These are phyloP conservation scores for Exophiala oligosperma DNA, from an alignment of 2,329 filamentous ascomycete species.

Conservation along the genomic window DNA sequence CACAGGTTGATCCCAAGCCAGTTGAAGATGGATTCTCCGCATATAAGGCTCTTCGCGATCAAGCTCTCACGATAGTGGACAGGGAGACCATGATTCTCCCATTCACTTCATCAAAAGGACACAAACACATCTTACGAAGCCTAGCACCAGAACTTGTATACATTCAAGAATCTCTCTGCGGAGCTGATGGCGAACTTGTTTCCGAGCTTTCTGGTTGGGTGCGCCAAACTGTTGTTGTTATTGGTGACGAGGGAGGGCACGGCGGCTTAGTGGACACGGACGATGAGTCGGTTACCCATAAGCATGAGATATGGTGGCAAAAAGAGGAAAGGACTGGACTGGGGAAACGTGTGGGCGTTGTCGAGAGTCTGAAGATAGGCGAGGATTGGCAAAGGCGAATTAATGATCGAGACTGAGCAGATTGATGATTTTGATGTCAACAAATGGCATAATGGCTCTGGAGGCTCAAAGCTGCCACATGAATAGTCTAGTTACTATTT, in stretches of 20 bases:
- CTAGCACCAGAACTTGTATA: constrained; percentile 84
- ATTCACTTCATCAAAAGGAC: constrained; percentile 79
- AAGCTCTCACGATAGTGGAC: constrained; percentile 77
- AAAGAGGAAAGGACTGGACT: constrained; percentile 77
- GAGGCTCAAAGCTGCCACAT: too few species aligned
- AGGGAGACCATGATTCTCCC: constrained; percentile 85
- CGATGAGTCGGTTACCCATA: constrained; percentile 50
- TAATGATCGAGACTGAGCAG: constrained; percentile 57
- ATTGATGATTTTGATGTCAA: background rate
- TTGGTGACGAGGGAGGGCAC: constrained; percentile 58
- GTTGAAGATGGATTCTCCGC: constrained; percentile 51
- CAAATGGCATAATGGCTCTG: background rate
- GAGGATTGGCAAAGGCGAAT: constrained; percentile 87
- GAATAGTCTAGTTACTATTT: too few species aligned
- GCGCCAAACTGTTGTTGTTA: constrained; percentile 60
- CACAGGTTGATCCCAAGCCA: constrained; percentile 40
- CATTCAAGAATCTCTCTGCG: constrained; percentile 79
- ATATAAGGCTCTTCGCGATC: constrained; percentile 77
- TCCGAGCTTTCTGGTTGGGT: constrained; percentile 66
- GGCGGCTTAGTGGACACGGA: constrained; percentile 83
- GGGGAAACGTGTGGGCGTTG: constrained; percentile 83
- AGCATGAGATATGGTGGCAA: constrained; percentile 65
- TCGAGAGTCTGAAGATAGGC: constrained; percentile 76
- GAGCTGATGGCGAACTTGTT: constrained; percentile 70
- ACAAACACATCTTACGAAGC: constrained; percentile 83